Conservation (phyloP, 441 rosid species). For the California macrophylla region DNA sequence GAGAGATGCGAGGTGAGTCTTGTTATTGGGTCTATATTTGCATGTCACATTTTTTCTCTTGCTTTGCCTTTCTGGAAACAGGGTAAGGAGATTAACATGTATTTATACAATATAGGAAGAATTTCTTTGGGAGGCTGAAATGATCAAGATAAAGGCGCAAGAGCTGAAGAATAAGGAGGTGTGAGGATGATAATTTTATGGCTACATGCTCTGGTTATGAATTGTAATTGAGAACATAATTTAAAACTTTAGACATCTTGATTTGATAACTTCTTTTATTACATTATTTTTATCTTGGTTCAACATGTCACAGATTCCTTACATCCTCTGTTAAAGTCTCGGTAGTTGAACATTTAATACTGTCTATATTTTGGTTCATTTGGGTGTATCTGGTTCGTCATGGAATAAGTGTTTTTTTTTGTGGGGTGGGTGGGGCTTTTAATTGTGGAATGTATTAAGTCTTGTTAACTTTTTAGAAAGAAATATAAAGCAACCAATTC, state of each 20-base stretch:
- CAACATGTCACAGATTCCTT: not conserved
- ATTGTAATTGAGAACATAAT: not conserved
- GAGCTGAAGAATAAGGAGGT: constrained; percentile 99
- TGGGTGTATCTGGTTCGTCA: not conserved
- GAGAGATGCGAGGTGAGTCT: constrained; percentile 87
- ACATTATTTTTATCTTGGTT: not conserved
- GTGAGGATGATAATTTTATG: constrained; percentile 19
- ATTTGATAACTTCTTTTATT: not conserved
- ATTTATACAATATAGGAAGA: constrained; percentile 61
- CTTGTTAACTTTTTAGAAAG: not conserved
- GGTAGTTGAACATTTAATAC: not conserved
- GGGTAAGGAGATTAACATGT: constrained; percentile 10
- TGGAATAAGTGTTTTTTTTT: not conserved
- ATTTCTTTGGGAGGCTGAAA: constrained; percentile 93
- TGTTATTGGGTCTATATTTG: constrained; percentile 6
- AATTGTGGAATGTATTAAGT: not conserved
- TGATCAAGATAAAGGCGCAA: constrained; percentile 96
- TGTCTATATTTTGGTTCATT: not conserved
- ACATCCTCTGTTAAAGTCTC: not conserved
- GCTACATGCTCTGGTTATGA: not conserved
- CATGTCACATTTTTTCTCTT: constrained; percentile 12
- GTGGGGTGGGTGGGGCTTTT: not conserved
- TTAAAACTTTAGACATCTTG: not conserved
- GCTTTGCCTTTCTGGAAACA: constrained; percentile 1
- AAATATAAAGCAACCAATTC: not conserved